Evolutionary conservation across 2,329 filamentous ascomycete genomes (phyloP).

Genomic region (Sphaerulina musiva): DNA sequence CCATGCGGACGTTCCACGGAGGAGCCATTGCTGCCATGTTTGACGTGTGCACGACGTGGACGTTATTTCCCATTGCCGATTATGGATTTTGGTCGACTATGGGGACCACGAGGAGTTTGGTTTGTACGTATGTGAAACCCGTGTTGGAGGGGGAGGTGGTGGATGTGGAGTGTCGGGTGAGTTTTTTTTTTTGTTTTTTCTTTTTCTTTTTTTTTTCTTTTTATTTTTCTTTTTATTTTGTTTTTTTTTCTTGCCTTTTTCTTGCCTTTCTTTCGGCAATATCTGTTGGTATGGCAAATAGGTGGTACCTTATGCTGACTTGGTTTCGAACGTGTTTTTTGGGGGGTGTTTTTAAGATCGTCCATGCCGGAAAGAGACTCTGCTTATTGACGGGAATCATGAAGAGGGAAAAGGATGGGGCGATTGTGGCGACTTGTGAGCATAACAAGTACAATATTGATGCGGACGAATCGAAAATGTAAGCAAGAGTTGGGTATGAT

Average conservation of each 20-base stretch:
- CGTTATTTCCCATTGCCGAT: conserved; percentile 17
- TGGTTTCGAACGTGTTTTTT: too few species aligned
- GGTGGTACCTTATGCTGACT: too few species aligned
- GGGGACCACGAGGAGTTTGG: conserved; percentile 23
- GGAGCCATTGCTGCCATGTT: conserved; percentile 22
- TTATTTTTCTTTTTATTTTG: not conserved
- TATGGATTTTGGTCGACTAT: conserved; percentile 24
- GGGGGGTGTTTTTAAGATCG: too few species aligned
- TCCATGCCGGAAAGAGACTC: conserved; percentile 24
- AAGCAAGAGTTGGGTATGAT: not conserved
- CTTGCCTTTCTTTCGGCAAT: too few species aligned
- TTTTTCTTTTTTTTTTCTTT: not conserved
- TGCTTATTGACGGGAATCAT: conserved; percentile 21
- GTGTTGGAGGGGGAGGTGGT: conserved; percentile 22
- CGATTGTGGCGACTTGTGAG: conserved; percentile 23
- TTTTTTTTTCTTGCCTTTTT: too few species aligned
- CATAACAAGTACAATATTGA: conserved; percentile 27
- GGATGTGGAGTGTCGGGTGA: conserved; percentile 22
- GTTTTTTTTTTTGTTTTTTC: not conserved
- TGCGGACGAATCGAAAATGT: conserved; percentile 19
- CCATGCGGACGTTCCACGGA: conserved; percentile 22
- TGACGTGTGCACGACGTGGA: conserved; percentile 22
- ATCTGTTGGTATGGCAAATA: too few species aligned
- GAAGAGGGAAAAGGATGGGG: conserved; percentile 23
- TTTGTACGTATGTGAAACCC: conserved; percentile 21